These are phyloP conservation scores for Aethionema arabicum DNA, from an alignment of 345 rosid species.

Conservation along the genomic window DNA sequence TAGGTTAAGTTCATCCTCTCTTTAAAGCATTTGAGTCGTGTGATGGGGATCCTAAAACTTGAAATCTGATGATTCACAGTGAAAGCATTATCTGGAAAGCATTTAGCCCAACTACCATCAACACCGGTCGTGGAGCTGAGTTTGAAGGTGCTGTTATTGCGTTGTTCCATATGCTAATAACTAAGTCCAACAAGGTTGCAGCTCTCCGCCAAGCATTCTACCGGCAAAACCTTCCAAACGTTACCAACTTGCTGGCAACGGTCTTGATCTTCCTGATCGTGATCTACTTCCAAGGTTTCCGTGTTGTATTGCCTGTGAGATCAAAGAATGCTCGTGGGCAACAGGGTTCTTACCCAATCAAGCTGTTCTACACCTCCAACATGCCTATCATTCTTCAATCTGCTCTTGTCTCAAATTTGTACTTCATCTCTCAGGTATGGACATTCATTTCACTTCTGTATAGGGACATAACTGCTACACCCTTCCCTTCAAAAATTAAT, in stretches of 20 bases:
- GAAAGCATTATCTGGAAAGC: constrained; percentile 89
- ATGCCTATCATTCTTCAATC: constrained; percentile 90
- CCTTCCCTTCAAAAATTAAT: not conserved
- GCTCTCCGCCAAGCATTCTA: constrained; percentile 85
- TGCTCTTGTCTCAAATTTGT: constrained; percentile 77
- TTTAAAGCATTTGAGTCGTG: not conserved
- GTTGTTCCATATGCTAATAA: constrained; percentile 73
- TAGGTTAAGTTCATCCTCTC: constrained; percentile 28
- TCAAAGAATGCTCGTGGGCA: constrained; percentile 94
- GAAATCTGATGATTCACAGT: constrained; percentile 34
- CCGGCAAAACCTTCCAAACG: constrained; percentile 88
- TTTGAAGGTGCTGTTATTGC: constrained; percentile 96
- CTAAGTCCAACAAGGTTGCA: constrained; percentile 71
- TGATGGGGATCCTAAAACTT: not conserved
- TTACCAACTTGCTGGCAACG: constrained; percentile 80
- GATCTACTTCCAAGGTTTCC: constrained; percentile 93
- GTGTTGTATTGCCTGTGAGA: constrained; percentile 86
- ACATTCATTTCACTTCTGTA: not conserved
- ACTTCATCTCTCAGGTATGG: constrained; percentile 84
- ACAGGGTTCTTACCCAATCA: constrained; percentile 89
- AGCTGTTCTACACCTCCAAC: constrained; percentile 87
- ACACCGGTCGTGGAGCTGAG: constrained; percentile 88
- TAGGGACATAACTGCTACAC: not conserved
- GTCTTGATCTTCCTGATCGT: constrained; percentile 78
- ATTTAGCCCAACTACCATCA: constrained; percentile 84